Conservation (phyloP, 208 protist species). For the Acanthamoeba rhysodes region DNA sequence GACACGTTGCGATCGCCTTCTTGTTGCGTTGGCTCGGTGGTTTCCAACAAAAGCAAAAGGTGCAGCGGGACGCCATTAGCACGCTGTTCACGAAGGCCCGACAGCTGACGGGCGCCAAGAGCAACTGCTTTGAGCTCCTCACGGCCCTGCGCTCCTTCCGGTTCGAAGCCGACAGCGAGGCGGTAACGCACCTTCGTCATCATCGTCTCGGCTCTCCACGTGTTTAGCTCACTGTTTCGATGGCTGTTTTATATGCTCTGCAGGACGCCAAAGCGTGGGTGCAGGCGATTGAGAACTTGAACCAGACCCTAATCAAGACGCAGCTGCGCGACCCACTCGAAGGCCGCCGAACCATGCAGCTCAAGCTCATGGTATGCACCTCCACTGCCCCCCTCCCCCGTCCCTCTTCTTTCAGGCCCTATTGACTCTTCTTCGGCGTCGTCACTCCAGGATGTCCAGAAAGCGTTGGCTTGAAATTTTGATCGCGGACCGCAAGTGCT, state of each 20-base stretch:
- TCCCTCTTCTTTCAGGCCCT: neutral
- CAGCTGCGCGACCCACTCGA: slow-evolving; percentile 62
- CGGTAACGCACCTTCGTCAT: neutral
- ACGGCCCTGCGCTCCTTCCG: slow-evolving; percentile 37
- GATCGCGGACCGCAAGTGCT: neutral
- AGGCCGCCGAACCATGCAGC: slow-evolving; percentile 57
- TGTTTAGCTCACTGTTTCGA: neutral
- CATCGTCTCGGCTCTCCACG: neutral
- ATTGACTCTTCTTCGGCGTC: no score
- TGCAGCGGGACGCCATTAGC: slow-evolving; percentile 51
- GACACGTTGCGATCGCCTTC: neutral
- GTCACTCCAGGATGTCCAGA: neutral
- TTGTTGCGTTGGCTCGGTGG: no score
- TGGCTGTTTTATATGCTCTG: neutral
- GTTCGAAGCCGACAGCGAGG: slow-evolving; percentile 51
- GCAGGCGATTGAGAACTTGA: slow-evolving; percentile 47
- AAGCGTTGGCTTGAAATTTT: neutral
- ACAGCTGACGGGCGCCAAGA: slow-evolving; percentile 7
- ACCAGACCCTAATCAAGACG: slow-evolving; percentile 43
- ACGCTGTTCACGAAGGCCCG: slow-evolving; percentile 46
- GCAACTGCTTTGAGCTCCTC: slow-evolving; percentile 57
- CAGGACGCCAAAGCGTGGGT: slow-evolving; percentile 54
- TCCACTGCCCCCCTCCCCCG: neutral
- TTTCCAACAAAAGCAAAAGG: neutral
- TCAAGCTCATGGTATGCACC: slow-evolving; percentile 7